phyloP scores from a whole-genome alignment of 306 rosid species.

The Coriaria nepalensis region DNA sequence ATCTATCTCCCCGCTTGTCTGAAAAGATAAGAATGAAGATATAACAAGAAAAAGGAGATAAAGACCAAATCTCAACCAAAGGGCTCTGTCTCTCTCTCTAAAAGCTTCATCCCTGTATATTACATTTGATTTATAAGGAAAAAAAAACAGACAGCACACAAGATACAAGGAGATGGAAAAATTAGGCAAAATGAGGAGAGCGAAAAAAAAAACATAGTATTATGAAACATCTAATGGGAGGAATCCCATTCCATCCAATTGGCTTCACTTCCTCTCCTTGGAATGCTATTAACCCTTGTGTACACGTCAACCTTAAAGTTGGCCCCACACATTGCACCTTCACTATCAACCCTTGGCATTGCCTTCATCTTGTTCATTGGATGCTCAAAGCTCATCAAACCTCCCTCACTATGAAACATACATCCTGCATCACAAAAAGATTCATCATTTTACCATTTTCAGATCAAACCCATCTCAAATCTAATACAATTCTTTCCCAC shows the following conservation, averaged over 20 bases:
- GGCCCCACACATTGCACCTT: slow-evolving; percentile 93
- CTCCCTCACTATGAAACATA: slow-evolving; percentile 88
- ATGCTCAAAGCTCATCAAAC: slow-evolving; percentile 91
- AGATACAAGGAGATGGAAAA: no score
- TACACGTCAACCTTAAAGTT: slow-evolving; percentile 74
- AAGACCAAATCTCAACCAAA: no score
- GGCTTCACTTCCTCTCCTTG: slow-evolving; percentile 70
- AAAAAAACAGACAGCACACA: no score
- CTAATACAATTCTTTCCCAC: neutral
- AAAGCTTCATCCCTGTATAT: no score
- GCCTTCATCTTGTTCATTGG: slow-evolving; percentile 90
- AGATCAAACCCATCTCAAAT: neutral
- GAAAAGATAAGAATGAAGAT: no score
- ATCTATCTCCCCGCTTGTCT: no score
- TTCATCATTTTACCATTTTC: no score
- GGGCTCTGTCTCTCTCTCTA: no score
- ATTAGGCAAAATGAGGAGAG: no score
- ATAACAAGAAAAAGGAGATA: no score
- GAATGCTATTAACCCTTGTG: slow-evolving; percentile 72
- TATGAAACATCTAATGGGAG: slow-evolving; percentile 5
- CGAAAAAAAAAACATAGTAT: no score
- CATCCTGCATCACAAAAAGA: slow-evolving; percentile 40
- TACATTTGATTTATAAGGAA: no score
- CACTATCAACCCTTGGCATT: slow-evolving; percentile 90
- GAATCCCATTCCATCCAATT: slow-evolving; percentile 72